Evolutionary conservation across 2,329 filamentous ascomycete genomes (phyloP), one percentile per base, ranked within the genome.

Genomic region (Biscogniauxia sp.): DNA sequence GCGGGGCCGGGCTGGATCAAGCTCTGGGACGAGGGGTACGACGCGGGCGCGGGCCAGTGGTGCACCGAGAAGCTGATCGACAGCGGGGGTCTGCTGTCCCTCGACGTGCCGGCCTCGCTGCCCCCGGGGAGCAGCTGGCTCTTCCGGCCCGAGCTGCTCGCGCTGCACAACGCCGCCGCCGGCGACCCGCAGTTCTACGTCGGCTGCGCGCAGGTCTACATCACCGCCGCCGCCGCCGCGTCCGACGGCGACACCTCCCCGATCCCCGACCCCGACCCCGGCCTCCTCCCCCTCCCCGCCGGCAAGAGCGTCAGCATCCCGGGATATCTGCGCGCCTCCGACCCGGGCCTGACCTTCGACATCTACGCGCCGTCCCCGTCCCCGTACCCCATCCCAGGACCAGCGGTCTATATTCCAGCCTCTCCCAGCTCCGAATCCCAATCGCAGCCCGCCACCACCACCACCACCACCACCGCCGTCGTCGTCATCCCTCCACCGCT

Each of bases 1-100:
- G 77, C 81, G 23, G 89, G 89, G 4, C 76, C 80, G 55, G 89
- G 89, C 49, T 93, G 90, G 90, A 90, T 93, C 81, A 92, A 92
- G 80, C 84, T 93, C 71, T 91, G 83, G 79, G 83, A 90, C 60
- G 82, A 88, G 56, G 88, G 87, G 53, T 91, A 89, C 74, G 80
- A 90, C 67, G 72, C 76, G 5, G 66, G 72, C 5, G 78, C 78
- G 1, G 73, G 78, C 26, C 78, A 84, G 71, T 93, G 89, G 88
- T 92, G 90, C 75, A 88, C 87, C 2, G 84, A 91, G 70, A 85
- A 84, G 62, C 79, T 93, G 61, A 88, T 88, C 61, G 79, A 76
- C 57, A 86, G 86, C 74, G 80, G 86, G 20, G 89, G 89, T 15
- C 78, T 87, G 20, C 76, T 92, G 13, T 86, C 84, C 4, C 81